Conservation (phyloP, 2,329 filamentous ascomycete genomes). For the Alternaria ventricosa region DNA sequence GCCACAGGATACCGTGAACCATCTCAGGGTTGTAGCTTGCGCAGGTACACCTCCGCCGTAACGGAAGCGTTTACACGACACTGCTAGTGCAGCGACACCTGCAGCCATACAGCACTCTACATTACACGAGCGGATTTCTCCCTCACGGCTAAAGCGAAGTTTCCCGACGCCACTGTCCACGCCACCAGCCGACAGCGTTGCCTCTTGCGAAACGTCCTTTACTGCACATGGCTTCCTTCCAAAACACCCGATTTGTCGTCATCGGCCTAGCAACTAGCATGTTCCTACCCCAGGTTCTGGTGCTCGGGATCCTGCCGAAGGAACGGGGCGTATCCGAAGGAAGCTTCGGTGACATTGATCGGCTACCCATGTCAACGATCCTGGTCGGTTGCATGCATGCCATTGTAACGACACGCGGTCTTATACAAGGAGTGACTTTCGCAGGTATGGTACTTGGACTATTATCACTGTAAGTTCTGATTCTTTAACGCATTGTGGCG, state of each 20-base stretch:
- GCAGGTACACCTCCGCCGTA: conserved; percentile 1
- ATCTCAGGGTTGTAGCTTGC: not conserved
- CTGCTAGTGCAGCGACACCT: not conserved
- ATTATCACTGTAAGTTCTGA: not conserved
- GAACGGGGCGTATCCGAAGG: conserved; percentile 13
- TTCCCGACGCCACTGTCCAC: not conserved
- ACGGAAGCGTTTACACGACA: not conserved
- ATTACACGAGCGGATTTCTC: not conserved
- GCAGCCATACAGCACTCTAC: not conserved
- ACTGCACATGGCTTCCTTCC: not conserved
- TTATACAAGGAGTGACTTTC: not conserved
- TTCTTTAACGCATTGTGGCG: not conserved
- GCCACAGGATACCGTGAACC: not conserved
- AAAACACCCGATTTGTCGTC: not conserved
- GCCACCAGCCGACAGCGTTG: conserved; percentile 5
- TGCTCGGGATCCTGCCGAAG: conserved; percentile 7
- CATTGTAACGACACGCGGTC: conserved; percentile 10
- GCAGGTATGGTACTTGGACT: not conserved
- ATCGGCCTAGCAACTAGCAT: not conserved
- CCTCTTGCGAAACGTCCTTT: not conserved
- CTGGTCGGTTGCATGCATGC: conserved; percentile 10
- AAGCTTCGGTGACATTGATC: conserved; percentile 10
- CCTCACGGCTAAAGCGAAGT: not conserved
- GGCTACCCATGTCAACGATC: conserved; percentile 19
- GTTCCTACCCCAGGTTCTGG: conserved; percentile 9